Evolutionary conservation across 2,329 filamentous ascomycete genomes (phyloP), one percentile per base, ranked within the genome.

Genomic region (Ascochyta pisi): DNA sequence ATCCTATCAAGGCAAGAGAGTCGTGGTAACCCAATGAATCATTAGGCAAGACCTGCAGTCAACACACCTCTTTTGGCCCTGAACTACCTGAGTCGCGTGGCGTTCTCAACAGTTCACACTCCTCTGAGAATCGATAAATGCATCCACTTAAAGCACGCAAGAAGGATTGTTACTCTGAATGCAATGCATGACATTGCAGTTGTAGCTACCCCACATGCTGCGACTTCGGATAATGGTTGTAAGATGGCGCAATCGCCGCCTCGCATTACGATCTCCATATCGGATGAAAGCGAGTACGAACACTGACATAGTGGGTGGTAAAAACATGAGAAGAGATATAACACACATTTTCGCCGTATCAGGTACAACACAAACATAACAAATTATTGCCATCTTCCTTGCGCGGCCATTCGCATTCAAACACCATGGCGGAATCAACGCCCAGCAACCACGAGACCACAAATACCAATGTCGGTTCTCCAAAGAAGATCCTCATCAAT

Each of bases 401-500:
- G 15, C 15, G 15, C 8, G 6, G 16, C 15, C 33, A 35, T 9
- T n/a, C n/a, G 33, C 33, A 31, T 13, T 12, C 12, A 31, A 13
- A 31, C 42, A 58, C 12, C 42, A 69, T 69, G 66, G 29, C 60
- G 6, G 51, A 56, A 38, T 15, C 47, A 44, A 60, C 51, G 16
- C 26, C 41, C n/a, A 64, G 42, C 37, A 57, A 40, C 15, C 59
- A 54, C 24, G 49, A 41, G 33, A 16, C 35, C 9, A 37, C 29
- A 42, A 22, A 26, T 6, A 29, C n/a, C 15, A 52, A 43, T 46
- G 41, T 44, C 16, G 47, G 10, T 29, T 16, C 23, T n/a, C 4
- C 26, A 3, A 84, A 83, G 62, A 78, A 83, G 24, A 86, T 88
- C 13, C 67, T 88, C 6, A 76, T 88, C 42, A 88, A 88, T 75